Evolutionary conservation across 2,329 filamentous ascomycete genomes (phyloP), one percentile per base, ranked within the genome.

Genomic region (Chaetomiaceae sp.): DNA sequence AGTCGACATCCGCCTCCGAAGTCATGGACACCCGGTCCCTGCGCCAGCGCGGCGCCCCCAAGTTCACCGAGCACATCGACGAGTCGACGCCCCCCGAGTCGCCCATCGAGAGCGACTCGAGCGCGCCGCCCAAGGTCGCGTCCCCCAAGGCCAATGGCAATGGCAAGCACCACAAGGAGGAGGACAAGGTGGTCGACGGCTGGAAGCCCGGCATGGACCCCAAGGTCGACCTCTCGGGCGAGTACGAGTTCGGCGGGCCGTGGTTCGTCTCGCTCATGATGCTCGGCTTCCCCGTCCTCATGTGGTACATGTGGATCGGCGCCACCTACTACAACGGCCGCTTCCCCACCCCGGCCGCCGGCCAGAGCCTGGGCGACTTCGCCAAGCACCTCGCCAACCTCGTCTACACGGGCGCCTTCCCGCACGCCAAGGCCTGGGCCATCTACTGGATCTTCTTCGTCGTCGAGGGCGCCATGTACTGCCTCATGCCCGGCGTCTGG

Each of bases 271-370:
- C 79, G 14, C 74, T 80, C 59, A 90, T 96, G 81, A 97, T 97
- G 89, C 78, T 90, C 56, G 82, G 86, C 40, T 99, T 97, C 70
- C 93, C 93, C n/a, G 56, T 85, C 33, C 79, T 99, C 62, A 97
- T 97, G 92, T 96, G 89, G 79, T 97, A 96, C 73, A 96, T 99
- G 91, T 97, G 91, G 91, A 85, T 95, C 68, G 93, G 93, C 44
- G 87, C 92, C 30, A 91, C 85, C 44, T 96, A 92, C 73, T 99
- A 96, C 72, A 75, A 89, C 65, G 92, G 92, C 60, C 83, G 87
- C 57, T 76, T 95, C 45, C 93, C 93, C 14, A 71, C 73, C 38
- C 87, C 82, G 1, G 71, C 72, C 2, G 66, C 79, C 38, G 86
- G 79, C 37, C 78, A 95, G 74, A 83, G 76, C 60, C 81, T 81